These are phyloP conservation scores for Phytophthora sojae DNA, from an alignment of 352 stramenopile genomes.

Conservation along the genomic window DNA sequence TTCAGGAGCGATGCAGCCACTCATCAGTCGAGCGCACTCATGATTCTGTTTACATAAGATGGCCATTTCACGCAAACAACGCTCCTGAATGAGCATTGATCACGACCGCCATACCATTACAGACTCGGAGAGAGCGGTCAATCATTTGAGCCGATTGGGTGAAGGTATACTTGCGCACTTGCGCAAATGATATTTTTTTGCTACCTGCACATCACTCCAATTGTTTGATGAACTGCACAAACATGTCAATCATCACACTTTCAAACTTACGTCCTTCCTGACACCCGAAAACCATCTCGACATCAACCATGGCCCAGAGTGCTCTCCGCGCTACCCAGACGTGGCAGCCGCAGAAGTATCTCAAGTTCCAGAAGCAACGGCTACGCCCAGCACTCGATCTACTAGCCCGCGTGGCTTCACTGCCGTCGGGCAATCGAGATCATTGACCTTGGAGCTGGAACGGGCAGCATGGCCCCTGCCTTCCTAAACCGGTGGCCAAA, in stretches of 20 bases:
- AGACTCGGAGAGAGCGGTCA: too few species aligned
- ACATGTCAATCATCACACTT: too few species aligned
- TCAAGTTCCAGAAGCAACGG: slow-evolving; percentile 62
- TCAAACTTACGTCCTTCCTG: neutral
- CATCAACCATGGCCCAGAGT: neutral
- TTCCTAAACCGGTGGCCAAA: slow-evolving; percentile 67
- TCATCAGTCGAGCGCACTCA: neutral
- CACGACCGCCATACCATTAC: slow-evolving; percentile 16
- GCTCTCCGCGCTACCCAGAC: slow-evolving; percentile 34
- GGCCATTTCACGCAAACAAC: slow-evolving; percentile 22
- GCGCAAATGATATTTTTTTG: too few species aligned
- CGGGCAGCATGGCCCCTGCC: slow-evolving; percentile 68
- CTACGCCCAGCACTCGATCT: slow-evolving; percentile 72
- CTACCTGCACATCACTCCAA: too few species aligned
- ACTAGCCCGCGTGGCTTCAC: slow-evolving; percentile 42
- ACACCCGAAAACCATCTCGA: neutral
- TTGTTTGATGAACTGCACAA: too few species aligned
- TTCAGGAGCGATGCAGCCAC: slow-evolving; percentile 10
- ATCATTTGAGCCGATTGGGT: too few species aligned
- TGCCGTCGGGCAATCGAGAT: slow-evolving; percentile 31
- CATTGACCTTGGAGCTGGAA: slow-evolving; percentile 70
- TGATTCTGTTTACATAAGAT: slow-evolving; percentile 14
- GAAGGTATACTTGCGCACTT: too few species aligned
- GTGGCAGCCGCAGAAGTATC: slow-evolving; percentile 65
- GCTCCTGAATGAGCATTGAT: slow-evolving; percentile 10